These are phyloP conservation scores for Colletotrichum echinochloae DNA, from an alignment of 2,329 filamentous ascomycete genomes.

Conservation along the genomic window DNA sequence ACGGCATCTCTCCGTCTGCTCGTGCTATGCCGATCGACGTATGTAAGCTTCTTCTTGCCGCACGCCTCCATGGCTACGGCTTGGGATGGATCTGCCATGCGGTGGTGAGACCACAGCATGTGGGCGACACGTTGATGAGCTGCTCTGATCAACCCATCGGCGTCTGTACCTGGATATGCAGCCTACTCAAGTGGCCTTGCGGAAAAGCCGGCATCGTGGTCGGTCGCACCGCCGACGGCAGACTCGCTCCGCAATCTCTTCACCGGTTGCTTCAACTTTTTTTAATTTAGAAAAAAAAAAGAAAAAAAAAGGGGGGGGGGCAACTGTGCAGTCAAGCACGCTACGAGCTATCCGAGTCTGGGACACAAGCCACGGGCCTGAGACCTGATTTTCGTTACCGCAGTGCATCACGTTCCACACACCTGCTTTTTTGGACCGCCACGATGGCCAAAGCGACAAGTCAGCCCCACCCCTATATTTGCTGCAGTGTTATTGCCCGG, in stretches of 20 bases:
- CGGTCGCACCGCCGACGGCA: background rate
- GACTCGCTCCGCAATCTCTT: background rate
- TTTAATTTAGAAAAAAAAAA: too few relatives aligned
- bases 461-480: too few relatives aligned
- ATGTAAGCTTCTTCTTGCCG: conserved; percentile 3
- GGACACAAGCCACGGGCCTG: background rate
- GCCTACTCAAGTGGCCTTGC: background rate
- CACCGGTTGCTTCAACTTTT: background rate
- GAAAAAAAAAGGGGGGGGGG: too few relatives aligned
- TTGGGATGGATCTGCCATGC: background rate
- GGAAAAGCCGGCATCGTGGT: background rate
- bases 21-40: background rate
- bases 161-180: conserved; percentile 10
- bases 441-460: too few relatives aligned
- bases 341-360: background rate
- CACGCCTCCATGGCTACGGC: background rate
- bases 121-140: background rate
- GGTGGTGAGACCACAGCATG: background rate
- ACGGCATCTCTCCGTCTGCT: conserved; percentile 10
- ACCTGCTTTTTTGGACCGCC: background rate
- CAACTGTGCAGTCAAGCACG: background rate
- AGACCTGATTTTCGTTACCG: conserved; percentile 4
- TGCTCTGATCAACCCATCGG: background rate
- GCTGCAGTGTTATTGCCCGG: too few relatives aligned
- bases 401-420: background rate